Conservation (phyloP, 2,329 filamentous ascomycete genomes). For the Thelonectria discophora region DNA sequence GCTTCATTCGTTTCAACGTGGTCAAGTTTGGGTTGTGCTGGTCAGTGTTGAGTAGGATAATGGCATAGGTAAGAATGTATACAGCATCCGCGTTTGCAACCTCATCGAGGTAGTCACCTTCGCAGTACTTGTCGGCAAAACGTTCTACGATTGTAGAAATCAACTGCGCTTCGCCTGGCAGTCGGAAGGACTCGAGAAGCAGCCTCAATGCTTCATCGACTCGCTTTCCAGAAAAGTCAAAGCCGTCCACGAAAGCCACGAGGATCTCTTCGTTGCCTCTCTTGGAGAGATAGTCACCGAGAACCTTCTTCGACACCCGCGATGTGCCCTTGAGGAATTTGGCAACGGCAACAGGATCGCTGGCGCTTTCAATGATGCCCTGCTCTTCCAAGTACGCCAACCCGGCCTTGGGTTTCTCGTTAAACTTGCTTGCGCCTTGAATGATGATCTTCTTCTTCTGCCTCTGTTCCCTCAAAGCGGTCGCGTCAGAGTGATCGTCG, state of each 20-base stretch:
- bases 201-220: slow-evolving; percentile 90
- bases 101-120: slow-evolving; percentile 72
- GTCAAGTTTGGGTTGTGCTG: slow-evolving; percentile 94
- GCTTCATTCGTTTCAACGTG: slow-evolving; percentile 81
- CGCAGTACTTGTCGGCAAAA: slow-evolving; percentile 87
- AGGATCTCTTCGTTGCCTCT: slow-evolving; percentile 86
- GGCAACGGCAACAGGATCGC: slow-evolving; percentile 81
- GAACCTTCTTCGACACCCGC: slow-evolving; percentile 85
- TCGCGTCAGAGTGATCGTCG: slow-evolving; percentile 73
- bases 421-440: slow-evolving; percentile 88
- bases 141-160: slow-evolving; percentile 91
- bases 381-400: slow-evolving; percentile 86
- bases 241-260: slow-evolving; percentile 83
- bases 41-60: slow-evolving; percentile 97
- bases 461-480: slow-evolving; percentile 74
- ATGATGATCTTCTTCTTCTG: slow-evolving; percentile 88
- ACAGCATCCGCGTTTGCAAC: slow-evolving; percentile 88
- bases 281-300: slow-evolving; percentile 95
- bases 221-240: slow-evolving; percentile 86
- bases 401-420: slow-evolving; percentile 90
- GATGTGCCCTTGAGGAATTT: slow-evolving; percentile 87
- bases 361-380: slow-evolving; percentile 81
- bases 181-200: slow-evolving; percentile 89
- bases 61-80: slow-evolving; percentile 92
- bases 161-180: slow-evolving; percentile 90